Evolutionary conservation across 177 flowering plant species (phyloP), one percentile per base, ranked within the genome.

Genomic region (Vitis hybrid): DNA sequence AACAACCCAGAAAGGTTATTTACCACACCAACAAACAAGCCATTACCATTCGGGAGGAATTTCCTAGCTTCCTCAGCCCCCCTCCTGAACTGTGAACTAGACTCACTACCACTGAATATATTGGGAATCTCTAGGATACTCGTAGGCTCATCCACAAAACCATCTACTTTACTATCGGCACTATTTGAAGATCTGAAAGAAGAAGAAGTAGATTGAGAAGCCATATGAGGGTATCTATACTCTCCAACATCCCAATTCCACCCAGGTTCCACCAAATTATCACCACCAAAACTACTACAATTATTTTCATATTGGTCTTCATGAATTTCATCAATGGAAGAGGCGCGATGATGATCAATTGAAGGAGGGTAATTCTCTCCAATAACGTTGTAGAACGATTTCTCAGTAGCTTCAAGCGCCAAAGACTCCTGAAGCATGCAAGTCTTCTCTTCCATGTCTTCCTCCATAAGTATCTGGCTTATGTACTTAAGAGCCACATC

Each of bases 401-500:
- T 86, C 71, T 87, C 91, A 1, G 89, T 78, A 20, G 83, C 87
- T 70, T 76, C 84, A 74, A 87, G 82, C 9, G 80, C 84, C 20
- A 81, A 74, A 59, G 87, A 81, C 60, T 81, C 87, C n/a, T 82
- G 83, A 66, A 76, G 81, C 82, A 82, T 79, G 52, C 81, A 81
- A 1, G 77, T 55, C 75, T 80, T 82, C 58, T 82, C 87, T 49
- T 82, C 89, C 66, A 81, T 72, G 52, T 87, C 85, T 62, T 87
- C 90, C 70, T 87, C 90, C 90, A 85, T 79, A 55, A 85, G 87
- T 56, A 87, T 82, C 68, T 82, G 79, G 64, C 55, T 80, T 19
- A 87, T 87, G 65, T 81, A 84, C 74, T 74, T 76, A 13, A 83
- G 80, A 55, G 77, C 84, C 5, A 52, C 78, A 77, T 86, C 90